Percentiles rank a stretch among this genome's conserved stretches.
These are phyloP conservation scores for Coccomyxa subellipsoidea DNA, from an alignment of 163 green algal species.

Conservation along the genomic window DNA sequence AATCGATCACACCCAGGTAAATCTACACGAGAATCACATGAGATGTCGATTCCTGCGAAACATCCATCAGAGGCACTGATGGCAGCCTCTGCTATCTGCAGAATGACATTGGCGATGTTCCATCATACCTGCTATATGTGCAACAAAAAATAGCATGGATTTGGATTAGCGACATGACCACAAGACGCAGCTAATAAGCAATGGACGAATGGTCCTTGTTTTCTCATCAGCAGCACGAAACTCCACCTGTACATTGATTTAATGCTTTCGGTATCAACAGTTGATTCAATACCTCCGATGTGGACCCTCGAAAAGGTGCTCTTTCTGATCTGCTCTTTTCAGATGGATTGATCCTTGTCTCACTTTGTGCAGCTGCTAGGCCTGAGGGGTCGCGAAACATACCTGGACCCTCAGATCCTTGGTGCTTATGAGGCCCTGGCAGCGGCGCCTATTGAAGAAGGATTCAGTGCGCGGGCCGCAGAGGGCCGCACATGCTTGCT, in stretches of 20 bases:
- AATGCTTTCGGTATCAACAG: too few species aligned
- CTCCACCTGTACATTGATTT: too few species aligned
- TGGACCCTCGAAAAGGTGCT: too few species aligned
- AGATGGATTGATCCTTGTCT: not conserved
- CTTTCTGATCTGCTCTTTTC: not conserved
- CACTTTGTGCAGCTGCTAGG: conserved; percentile 36
- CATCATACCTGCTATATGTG: too few species aligned
- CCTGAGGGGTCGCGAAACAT: conserved; percentile 30
- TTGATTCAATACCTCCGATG: too few species aligned
- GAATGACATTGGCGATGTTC: not conserved
- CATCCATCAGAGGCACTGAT: not conserved
- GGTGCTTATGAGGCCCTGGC: conserved; percentile 23
- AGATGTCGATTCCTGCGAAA: not conserved
- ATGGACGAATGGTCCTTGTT: too few species aligned
- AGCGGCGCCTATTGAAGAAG: conserved; percentile 17
- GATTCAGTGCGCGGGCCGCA: conserved; percentile 19
- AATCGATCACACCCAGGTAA: conserved; percentile 19
- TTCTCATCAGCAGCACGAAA: too few species aligned
- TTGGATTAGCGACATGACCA: too few species aligned
- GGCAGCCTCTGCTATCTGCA: not conserved
- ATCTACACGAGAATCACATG: not conserved
- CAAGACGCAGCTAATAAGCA: too few species aligned
- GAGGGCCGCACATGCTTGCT: conserved; percentile 23
- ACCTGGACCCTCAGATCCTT: conserved; percentile 25
- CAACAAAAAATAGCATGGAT: too few species aligned